A percentile compares a stretch with the other conserved stretches of the same genome.
phyloP scores from a whole-genome alignment of 2,329 filamentous ascomycete species.

The Thermoascus crustaceus region DNA sequence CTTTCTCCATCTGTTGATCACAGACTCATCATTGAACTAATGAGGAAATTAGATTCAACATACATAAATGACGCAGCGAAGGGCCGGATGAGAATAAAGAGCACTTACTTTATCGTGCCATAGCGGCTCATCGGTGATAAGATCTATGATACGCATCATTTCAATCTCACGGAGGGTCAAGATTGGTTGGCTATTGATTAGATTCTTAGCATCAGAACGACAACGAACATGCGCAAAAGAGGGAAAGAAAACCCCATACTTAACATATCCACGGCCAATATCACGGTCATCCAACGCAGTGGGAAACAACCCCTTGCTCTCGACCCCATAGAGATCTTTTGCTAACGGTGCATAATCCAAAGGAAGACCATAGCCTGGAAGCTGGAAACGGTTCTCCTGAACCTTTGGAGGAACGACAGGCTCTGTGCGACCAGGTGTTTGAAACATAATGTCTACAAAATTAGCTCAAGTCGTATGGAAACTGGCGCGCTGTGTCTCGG shows the following conservation, averaged over 20 bases:
- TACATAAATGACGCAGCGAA: not conserved
- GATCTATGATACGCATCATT: conserved; percentile 34
- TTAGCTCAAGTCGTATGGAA: too few relatives aligned
- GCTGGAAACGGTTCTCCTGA: conserved; percentile 13
- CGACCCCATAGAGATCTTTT: conserved; percentile 22
- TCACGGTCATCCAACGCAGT: conserved; percentile 25
- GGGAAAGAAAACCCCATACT: conserved; percentile 12
- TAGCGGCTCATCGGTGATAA: conserved; percentile 32
- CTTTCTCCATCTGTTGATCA: conserved; percentile 24
- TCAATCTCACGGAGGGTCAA: conserved; percentile 29
- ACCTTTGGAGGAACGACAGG: conserved; percentile 7
- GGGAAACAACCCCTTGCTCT: conserved; percentile 23
- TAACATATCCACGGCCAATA: conserved; percentile 20
- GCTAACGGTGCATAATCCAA: conserved; percentile 18
- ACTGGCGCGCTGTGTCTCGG: too few relatives aligned
- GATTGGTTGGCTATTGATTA: conserved; percentile 16
- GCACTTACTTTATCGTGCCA: conserved; percentile 31
- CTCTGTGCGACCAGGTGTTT: conserved; percentile 10
- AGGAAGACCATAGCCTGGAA: conserved; percentile 28
- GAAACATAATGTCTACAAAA: conserved; percentile 13
- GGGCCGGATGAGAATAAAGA: not conserved
- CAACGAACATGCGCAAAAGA: not conserved
- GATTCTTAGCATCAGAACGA: not conserved
- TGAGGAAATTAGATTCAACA: not conserved
- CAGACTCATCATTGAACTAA: conserved; percentile 25